A percentile compares a stretch with the other conserved stretches of the same genome.
These are phyloP conservation scores for Cyclaneusma minus DNA, from an alignment of 2,329 filamentous ascomycete species.

Conservation along the genomic window DNA sequence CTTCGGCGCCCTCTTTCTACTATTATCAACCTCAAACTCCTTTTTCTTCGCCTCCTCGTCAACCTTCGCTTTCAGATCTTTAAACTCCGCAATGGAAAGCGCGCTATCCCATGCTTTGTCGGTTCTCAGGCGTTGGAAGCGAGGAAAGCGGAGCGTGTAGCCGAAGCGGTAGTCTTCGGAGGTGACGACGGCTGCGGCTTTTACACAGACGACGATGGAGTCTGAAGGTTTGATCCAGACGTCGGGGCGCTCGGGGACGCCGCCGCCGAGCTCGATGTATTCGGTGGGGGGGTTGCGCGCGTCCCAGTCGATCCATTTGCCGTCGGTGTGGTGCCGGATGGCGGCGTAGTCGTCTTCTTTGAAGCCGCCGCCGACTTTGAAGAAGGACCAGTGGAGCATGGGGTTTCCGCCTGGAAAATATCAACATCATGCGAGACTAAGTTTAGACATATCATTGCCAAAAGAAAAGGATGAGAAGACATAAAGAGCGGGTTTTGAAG, in stretches of 20 bases:
- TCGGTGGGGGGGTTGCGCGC: slow-evolving; percentile 56
- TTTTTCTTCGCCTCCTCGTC: slow-evolving; percentile 61
- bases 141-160: slow-evolving; percentile 75
- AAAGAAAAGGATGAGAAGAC: too few species aligned
- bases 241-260: slow-evolving; percentile 67
- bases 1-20: slow-evolving; percentile 38
- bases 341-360: slow-evolving; percentile 70
- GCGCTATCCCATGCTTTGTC: slow-evolving; percentile 77
- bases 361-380: slow-evolving; percentile 94
- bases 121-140: slow-evolving; percentile 67
- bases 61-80: slow-evolving; percentile 49
- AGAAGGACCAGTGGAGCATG: slow-evolving; percentile 84
- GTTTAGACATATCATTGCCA: too few species aligned
- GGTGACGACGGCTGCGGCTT: slow-evolving; percentile 62
- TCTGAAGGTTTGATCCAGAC: slow-evolving; percentile 86
- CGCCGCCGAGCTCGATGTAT: slow-evolving; percentile 70
- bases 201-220: slow-evolving; percentile 76
- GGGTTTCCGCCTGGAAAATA: slow-evolving; percentile 32
- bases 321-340: slow-evolving; percentile 71
- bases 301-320: slow-evolving; percentile 86
- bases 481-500: too few species aligned
- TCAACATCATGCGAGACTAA: too few species aligned
- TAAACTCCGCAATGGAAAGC: slow-evolving; percentile 64
- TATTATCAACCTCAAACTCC: slow-evolving; percentile 62
- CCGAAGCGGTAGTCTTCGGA: slow-evolving; percentile 67